Evolutionary conservation across 2,329 filamentous ascomycete genomes (phyloP).

Genomic region (Coniochaeta sp.): DNA sequence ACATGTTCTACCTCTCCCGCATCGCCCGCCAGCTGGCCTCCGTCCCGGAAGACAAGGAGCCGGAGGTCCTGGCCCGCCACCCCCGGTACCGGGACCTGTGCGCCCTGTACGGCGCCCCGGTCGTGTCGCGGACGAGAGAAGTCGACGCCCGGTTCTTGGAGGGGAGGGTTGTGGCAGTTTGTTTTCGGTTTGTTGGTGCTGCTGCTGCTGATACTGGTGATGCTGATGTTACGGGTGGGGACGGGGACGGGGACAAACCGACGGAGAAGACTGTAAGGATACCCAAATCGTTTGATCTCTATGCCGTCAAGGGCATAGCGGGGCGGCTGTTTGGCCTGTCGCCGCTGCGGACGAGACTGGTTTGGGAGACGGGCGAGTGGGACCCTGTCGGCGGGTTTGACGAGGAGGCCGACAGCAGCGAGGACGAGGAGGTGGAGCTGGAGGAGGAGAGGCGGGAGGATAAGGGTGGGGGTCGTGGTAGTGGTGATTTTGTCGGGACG

Average conservation of each 20-base stretch:
- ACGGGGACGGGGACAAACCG: neutral
- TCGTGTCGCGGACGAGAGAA: slow-evolving; percentile 46
- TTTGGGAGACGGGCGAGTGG: slow-evolving; percentile 90
- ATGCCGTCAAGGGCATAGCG: slow-evolving; percentile 72
- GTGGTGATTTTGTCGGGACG: slow-evolving; percentile 5
- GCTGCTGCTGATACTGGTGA: too few species aligned
- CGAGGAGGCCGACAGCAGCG: slow-evolving; percentile 42
- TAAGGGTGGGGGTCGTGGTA: slow-evolving; percentile 5
- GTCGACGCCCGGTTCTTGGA: slow-evolving; percentile 76
- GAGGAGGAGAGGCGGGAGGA: slow-evolving; percentile 23
- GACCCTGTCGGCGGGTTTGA: slow-evolving; percentile 65
- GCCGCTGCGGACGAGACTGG: slow-evolving; percentile 57
- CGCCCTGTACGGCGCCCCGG: slow-evolving; percentile 64
- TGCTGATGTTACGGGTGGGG: too few species aligned
- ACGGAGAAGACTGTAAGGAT: slow-evolving; percentile 40
- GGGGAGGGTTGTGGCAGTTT: slow-evolving; percentile 64
- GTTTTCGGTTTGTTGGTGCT: slow-evolving; percentile 27
- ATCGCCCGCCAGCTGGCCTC: slow-evolving; percentile 69
- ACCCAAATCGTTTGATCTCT: slow-evolving; percentile 72
- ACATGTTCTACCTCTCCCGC: slow-evolving; percentile 85
- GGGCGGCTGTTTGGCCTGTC: slow-evolving; percentile 59
- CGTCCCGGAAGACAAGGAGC: slow-evolving; percentile 45
- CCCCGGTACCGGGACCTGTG: slow-evolving; percentile 70
- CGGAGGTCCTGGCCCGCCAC: slow-evolving; percentile 53
- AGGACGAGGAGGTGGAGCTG: slow-evolving; percentile 38